Base-by-base conservation (phyloP, 2,329 filamentous ascomycete species). In the Akanthomyces uredinophilus region DNA sequence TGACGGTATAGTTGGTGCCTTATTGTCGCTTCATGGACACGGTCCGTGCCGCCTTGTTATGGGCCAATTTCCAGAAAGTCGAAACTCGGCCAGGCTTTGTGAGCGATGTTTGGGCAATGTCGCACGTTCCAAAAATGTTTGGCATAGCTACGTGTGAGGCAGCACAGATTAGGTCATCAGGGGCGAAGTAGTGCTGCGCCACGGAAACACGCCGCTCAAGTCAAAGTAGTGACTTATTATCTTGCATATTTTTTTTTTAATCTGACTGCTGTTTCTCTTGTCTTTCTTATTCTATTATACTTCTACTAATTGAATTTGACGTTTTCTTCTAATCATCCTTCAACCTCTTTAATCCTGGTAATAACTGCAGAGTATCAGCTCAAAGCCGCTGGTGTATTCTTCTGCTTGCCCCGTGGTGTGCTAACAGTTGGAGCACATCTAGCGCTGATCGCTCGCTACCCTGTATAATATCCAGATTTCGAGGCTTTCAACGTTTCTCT, bases 1-100 rank as follows among this genome's bases (percentile, higher is more conserved):
- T 62, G 60, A 37, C 60, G 60, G 51, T 70, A 70, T 71, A 37
- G 37, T 50, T 18, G 27, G 37, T 8, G 57, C 35, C 46, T 50
- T 43, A 24, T 59, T 20, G 6, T 29, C 27, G 35, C 20, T 29
- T 59, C 44, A 50, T 50, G 32, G 32, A 39, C 47, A 22, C 7
- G 39, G 20, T 47, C 35, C 20, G 18, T 16, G 43, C 13, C 54
- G 43, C 29, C 47, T 11, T 22, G 8, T 5, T 27, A 13, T 41
- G 29, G 44, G n/a, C 39, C 24, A 20, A 14, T 22, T 6, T 41
- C 18, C 24, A 20, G 18, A 44, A 13, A 29, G 29, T 24, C 11
- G 35, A 11, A 13, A 3, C 32, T 47, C 41, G 13, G 44, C 18
- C 22, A n/a, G 32, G 32, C 16, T 24, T 27, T 3, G 24, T 46